Evolutionary conservation across 108 stramenopile species (phyloP), one percentile per base, ranked within the genome.

Genomic region (Skeletonema menzelii): DNA sequence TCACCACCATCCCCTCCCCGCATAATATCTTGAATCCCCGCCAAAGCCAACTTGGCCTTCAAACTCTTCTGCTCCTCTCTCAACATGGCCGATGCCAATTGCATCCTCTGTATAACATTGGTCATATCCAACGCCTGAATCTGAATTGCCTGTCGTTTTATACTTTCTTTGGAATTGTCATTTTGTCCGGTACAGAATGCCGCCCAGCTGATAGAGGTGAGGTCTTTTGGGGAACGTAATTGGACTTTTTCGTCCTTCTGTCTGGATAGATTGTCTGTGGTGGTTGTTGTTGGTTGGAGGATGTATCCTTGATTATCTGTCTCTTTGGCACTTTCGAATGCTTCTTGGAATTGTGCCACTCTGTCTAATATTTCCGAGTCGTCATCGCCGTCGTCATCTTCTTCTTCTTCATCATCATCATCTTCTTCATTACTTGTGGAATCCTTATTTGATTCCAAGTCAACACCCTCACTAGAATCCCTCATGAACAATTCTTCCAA

Each of bases 141-240:
- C 59, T 80, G 73, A 32, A 69, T 38, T 24, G 73, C 73, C 27
- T 78, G 66, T 14, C 87, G 83, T 63, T 73, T 70, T 8, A 76
- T 75, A 8, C 85, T 83, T 40, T 86, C 83, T 14, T 76, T 68
- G 27, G 59, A 59, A 14, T 86, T 85, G 5, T 72, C 67, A 2
- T 67, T 46, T 37, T 77, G 20, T 8, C 84, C 84, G 26, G 86
- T 88, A 38, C 85, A 88, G 73, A 90, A 90, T 55, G 85, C 84
- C n/a, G 89, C 90, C 93, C 93, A 94, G 67, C 87, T 87, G 17
- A 91, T 65, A 10, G 93, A 90, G 32, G 87, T 83, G 8, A 94
- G 76, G 65, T 94, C 89, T 78, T 87, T 85, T 5, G 82, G 76
- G 3, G 87, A 65, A 47, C 84, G 82, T 27, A 77, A 61, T 31